Evolutionary conservation across 1,284 basidiomycete genomes (phyloP).

Genomic region (Ceratobasidium sp.): DNA sequence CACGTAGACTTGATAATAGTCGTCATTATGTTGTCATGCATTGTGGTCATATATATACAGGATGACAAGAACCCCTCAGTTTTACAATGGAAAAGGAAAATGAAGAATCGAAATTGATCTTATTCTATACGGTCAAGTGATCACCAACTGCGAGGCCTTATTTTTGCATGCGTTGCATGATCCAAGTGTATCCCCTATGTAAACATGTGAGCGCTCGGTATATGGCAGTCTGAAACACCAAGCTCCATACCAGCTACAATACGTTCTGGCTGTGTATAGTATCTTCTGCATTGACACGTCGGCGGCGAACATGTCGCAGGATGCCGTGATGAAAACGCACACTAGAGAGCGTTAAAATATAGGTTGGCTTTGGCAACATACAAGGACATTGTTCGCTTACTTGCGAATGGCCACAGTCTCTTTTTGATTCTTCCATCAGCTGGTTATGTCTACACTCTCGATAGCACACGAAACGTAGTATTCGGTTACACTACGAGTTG

Average conservation of each 20-base stretch:
- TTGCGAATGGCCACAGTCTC: not conserved
- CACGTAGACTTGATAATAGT: slow-evolving; percentile 14
- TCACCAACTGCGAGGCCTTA: slow-evolving; percentile 21
- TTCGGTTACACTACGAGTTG: slow-evolving; percentile 24
- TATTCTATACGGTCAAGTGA: slow-evolving; percentile 4
- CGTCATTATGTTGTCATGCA: not conserved
- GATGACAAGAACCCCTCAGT: too few species aligned
- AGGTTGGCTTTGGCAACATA: too few species aligned
- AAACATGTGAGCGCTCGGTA: not conserved
- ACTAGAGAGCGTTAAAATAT: too few species aligned
- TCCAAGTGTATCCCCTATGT: slow-evolving; percentile 18
- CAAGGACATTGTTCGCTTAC: too few species aligned
- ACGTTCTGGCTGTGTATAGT: slow-evolving; percentile 25
- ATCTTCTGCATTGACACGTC: slow-evolving; percentile 24
- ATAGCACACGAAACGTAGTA: slow-evolving; percentile 31
- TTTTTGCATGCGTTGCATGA: slow-evolving; percentile 18
- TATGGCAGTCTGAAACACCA: not conserved
- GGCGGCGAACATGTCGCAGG: slow-evolving; percentile 7
- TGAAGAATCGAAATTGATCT: slow-evolving; percentile 10
- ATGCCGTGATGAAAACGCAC: slow-evolving; percentile 28
- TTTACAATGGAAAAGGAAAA: not conserved
- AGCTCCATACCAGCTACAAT: slow-evolving; percentile 14
- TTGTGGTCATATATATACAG: too few species aligned
- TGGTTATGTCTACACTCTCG: slow-evolving; percentile 34
- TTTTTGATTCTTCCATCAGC: slow-evolving; percentile 19